These are phyloP conservation scores for Taphrina confusa DNA, from an alignment of 1,139 yeast genomes.

Conservation along the genomic window DNA sequence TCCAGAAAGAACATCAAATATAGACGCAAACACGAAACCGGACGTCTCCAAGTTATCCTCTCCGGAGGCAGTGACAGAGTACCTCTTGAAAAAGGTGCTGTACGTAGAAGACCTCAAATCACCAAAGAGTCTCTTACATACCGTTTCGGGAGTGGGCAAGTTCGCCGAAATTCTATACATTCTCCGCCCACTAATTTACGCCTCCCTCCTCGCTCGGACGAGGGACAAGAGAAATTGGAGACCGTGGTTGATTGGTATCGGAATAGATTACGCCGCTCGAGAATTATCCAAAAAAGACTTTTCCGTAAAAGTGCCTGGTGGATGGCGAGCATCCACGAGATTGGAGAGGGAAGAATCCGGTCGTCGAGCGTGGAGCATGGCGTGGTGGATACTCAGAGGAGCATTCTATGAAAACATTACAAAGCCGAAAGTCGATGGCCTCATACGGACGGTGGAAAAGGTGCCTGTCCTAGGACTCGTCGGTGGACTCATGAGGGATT, in stretches of 20 bases:
- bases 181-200: slow-evolving; percentile 49
- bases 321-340: slow-evolving; percentile 44
- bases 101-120: slow-evolving; percentile 47
- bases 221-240: slow-evolving; percentile 44
- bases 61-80: slow-evolving; percentile 42
- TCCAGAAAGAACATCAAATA: not conserved
- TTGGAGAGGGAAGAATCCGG: slow-evolving; percentile 48
- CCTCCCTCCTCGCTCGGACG: slow-evolving; percentile 42
- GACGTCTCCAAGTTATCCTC: slow-evolving; percentile 41
- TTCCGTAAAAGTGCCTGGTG: slow-evolving; percentile 39
- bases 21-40: not conserved
- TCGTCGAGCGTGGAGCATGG: slow-evolving; percentile 44
- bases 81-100: slow-evolving; percentile 44
- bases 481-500: slow-evolving; percentile 48
- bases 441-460: slow-evolving; percentile 1
- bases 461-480: slow-evolving; percentile 43
- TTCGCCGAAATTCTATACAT: slow-evolving; percentile 47
- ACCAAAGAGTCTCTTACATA: slow-evolving; percentile 46
- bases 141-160: slow-evolving; percentile 42
- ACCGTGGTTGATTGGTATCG: slow-evolving; percentile 50
- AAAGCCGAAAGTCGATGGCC: slow-evolving; percentile 31
- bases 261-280: slow-evolving; percentile 46
- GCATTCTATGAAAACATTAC: slow-evolving; percentile 48
- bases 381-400: slow-evolving; percentile 51
- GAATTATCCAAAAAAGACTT: slow-evolving; percentile 40